A percentile compares a stretch with the other conserved stretches of the same genome.
phyloP scores from a whole-genome alignment of 257 asterid genomes.

The Echites panduratus region DNA sequence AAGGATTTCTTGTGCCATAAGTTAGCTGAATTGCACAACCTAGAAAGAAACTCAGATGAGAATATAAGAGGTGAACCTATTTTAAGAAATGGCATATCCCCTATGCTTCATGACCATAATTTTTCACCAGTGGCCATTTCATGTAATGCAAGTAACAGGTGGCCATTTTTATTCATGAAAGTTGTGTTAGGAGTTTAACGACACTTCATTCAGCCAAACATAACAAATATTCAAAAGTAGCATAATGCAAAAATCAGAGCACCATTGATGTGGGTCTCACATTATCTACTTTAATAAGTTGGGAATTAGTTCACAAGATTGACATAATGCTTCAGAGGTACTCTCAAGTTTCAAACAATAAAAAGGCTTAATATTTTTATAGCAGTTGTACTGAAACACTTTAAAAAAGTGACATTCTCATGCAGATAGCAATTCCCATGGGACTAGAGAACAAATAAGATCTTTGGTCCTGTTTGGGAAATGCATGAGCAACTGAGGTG shows the following conservation, averaged over 20 bases:
- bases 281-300: too few species aligned
- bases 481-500: too few species aligned
- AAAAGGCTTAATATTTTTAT: too few species aligned
- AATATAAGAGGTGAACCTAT: not conserved
- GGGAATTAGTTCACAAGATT: too few species aligned
- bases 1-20: not conserved
- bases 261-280: too few species aligned
- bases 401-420: too few species aligned
- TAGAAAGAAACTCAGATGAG: not conserved
- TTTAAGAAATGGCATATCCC: not conserved
- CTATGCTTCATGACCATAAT: not conserved
- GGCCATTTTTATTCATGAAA: not conserved
- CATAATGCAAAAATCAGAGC: not conserved
- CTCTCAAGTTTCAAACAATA: too few species aligned
- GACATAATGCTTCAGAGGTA: too few species aligned
- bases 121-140: not conserved
- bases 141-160: not conserved
- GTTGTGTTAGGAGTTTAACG: not conserved
- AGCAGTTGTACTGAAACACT: too few species aligned
- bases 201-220: not conserved
- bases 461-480: too few species aligned
- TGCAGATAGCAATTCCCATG: too few species aligned
- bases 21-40: not conserved
- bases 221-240: not conserved
- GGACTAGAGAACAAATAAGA: too few species aligned